Base-by-base conservation (phyloP, 768 basidiomycete genomes). In the Mycena crocata region DNA sequence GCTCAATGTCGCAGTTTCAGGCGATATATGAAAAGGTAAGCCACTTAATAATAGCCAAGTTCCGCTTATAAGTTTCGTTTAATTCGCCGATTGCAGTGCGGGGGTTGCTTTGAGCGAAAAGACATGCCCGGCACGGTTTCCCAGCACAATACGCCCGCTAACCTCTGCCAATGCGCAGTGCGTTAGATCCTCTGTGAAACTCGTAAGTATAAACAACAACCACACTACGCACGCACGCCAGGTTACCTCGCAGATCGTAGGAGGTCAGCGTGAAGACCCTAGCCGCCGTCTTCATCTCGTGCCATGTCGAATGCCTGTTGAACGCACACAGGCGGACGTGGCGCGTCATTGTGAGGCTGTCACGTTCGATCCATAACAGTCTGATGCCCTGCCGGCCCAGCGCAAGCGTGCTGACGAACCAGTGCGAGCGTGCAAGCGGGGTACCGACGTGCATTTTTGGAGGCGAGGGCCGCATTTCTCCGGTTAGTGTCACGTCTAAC, bases 301-400 rank as follows among this genome's bases (percentile, higher is more conserved):
- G 68, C 64, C 61, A 54, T 1, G 48, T 34, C 10, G 28, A 32
- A n/a, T 52, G 39, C 30, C 51, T 42, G 49, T 62, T 65, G 0
- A 70, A 23, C 13, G 61, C 57, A 19, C 51, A 70, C 15, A 70
- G 49, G 37, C 57, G 54, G 8, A 70, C 58, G 15, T 37, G 48
- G 13, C 65, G 57, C 21, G 65, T 55, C 62, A 70, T 61, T 28
- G 50, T 62, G 26, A 49, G 35, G 23, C 62, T 63, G 14, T 64
- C 52, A 26, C 87, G 80, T 73, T 88, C 86, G 7, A 89, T 75
- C 88, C 89, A 90, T 5, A 88, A 75, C 6, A 85, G 88, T 3
- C 89, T 81, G 55, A 79, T 82, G 0, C 84, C 86, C 65, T 85
- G 81, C 0, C 80, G 74, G 9, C 88, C 88, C 4, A 89, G 70